phyloP scores from a whole-genome alignment of 2,329 filamentous ascomycete species.

The Trichophyton rubrum region DNA sequence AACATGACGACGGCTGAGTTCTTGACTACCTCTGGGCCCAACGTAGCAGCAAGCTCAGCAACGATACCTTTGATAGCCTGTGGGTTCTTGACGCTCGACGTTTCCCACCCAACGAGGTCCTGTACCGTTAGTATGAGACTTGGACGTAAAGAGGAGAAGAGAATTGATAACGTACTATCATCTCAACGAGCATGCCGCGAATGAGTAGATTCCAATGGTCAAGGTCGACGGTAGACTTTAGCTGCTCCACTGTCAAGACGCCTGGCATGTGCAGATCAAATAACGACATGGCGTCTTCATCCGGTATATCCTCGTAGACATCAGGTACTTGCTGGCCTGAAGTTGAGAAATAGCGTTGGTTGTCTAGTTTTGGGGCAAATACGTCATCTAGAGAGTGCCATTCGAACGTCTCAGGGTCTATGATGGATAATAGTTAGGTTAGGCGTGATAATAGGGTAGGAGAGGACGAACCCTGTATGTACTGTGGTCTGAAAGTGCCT shows the following conservation, averaged over 20 bases:
- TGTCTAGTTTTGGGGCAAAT: conserved; percentile 30
- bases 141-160: background rate
- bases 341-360: conserved; percentile 34
- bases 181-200: conserved; percentile 30
- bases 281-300: conserved; percentile 33
- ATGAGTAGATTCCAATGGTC: conserved; percentile 34
- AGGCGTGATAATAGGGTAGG: background rate
- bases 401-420: conserved; percentile 35
- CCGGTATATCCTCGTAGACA: conserved; percentile 17
- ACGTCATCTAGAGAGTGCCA: conserved; percentile 36
- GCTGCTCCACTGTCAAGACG: conserved; percentile 31
- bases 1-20: conserved; percentile 31
- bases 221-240: conserved; percentile 30
- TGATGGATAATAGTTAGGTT: conserved; percentile 1
- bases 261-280: conserved; percentile 38
- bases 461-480: conserved; percentile 33
- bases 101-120: conserved; percentile 38
- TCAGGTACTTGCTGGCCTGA: conserved; percentile 23
- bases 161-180: conserved; percentile 25
- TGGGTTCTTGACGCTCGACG: conserved; percentile 29
- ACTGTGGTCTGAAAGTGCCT: conserved; percentile 34
- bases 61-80: conserved; percentile 37
- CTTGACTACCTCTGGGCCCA: conserved; percentile 33
- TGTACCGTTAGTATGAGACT: conserved; percentile 12
- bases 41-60: conserved; percentile 34